Evolutionary conservation across 169 alveolate species (phyloP).

Genomic region (Plasmodium billcollinsi): DNA sequence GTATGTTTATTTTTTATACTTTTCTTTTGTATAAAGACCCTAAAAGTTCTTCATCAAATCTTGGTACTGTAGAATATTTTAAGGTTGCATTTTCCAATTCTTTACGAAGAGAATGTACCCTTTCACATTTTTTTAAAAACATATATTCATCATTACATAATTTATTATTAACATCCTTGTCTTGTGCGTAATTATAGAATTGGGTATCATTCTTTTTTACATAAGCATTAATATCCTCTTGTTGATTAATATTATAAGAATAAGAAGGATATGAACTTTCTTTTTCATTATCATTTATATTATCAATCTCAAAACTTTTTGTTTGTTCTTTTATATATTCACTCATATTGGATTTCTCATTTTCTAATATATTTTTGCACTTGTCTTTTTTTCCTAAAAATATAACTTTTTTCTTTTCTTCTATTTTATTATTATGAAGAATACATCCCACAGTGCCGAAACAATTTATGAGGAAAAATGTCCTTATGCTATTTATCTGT

Average conservation of each 20-base stretch:
- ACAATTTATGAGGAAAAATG: slow-evolving; percentile 37
- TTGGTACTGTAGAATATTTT: too few relatives aligned
- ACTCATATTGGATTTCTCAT: background rate
- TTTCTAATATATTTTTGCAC: background rate
- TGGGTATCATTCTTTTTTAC: too few relatives aligned
- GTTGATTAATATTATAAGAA: too few relatives aligned
- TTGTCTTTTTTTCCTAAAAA: slow-evolving; percentile 19
- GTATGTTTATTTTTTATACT: too few relatives aligned
- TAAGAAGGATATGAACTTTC: too few relatives aligned
- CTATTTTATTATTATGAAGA: slow-evolving; percentile 64
- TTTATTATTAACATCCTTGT: background rate
- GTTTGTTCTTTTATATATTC: background rate
- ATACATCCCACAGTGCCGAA: slow-evolving; percentile 59
- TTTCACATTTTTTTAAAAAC: slow-evolving; percentile 59
- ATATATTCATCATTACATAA: slow-evolving; percentile 4
- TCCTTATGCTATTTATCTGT: slow-evolving; percentile 65
- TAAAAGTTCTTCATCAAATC: too few relatives aligned
- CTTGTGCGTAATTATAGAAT: background rate
- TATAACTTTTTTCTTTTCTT: slow-evolving; percentile 6
- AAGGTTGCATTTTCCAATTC: slow-evolving; percentile 42
- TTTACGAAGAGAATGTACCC: slow-evolving; percentile 36
- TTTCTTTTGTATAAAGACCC: too few relatives aligned
- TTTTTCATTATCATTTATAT: too few relatives aligned
- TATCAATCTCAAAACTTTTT: background rate
- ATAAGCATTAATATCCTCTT: background rate